Percentiles rank a stretch among this genome's conserved stretches.
These are phyloP conservation scores for Pyrrhoderma noxium DNA, from an alignment of 1,284 basidiomycete genomes.

Conservation along the genomic window DNA sequence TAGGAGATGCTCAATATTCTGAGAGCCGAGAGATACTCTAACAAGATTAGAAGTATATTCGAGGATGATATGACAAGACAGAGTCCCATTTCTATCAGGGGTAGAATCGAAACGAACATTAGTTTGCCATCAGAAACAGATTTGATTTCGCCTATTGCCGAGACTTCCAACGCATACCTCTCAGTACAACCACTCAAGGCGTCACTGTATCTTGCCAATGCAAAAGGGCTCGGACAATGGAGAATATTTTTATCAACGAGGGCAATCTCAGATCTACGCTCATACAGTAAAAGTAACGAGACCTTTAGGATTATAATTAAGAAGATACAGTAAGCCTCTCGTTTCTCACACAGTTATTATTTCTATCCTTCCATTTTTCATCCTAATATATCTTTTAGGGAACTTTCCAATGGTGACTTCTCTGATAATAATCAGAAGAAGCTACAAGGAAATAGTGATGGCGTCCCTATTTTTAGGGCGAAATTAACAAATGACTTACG, in stretches of 20 bases:
- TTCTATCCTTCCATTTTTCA: background rate
- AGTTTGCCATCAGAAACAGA: too few relatives aligned
- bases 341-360: background rate
- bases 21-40: too few relatives aligned
- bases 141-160: background rate
- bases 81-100: too few relatives aligned
- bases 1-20: too few relatives aligned
- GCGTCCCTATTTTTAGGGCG: conserved; percentile 58
- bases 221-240: conserved; percentile 48
- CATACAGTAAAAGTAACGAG: conserved; percentile 34
- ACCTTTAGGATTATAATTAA: conserved; percentile 44
- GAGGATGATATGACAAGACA: too few relatives aligned
- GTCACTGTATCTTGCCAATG: conserved; percentile 30
- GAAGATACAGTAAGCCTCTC: conserved; percentile 53
- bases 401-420: conserved; percentile 60
- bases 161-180: conserved; percentile 31
- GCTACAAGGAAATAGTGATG: conserved; percentile 38
- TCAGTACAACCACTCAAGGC: conserved; percentile 42
- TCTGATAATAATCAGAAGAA: conserved; percentile 62
- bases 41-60: too few relatives aligned
- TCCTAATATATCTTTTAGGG: conserved; percentile 31
- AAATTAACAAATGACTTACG: conserved; percentile 58
- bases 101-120: too few relatives aligned
- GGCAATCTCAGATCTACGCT: conserved; percentile 38
- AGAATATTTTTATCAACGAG: conserved; percentile 39